Base-by-base conservation (phyloP, 495 filamentous ascomycete genomes). In the Tuber indicum region DNA sequence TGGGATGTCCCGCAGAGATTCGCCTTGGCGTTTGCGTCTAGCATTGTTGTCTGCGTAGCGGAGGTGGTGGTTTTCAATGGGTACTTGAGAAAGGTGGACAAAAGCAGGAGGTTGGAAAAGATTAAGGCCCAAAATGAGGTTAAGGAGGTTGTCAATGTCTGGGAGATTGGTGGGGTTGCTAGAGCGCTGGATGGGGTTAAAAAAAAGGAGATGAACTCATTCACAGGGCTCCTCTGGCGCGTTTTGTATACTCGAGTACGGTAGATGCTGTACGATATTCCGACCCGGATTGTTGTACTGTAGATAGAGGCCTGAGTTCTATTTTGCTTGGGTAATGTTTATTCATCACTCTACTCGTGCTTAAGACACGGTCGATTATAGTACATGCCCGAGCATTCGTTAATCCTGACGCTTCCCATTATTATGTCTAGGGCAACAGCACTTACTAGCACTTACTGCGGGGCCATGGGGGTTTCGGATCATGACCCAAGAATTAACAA, bases 11-110 rank as follows among this genome's bases (percentile, higher is more conserved):
- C 92, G 1, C 86, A 88, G 47, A 84, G 92, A 72, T 83, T 95
- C 66, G 92, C 90, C 23, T 84, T 93, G 32, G 92, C 91, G 49
- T 87, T 95, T 86, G 87, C 87, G 14, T 90, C 91, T 5, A 91
- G 90, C 74, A 83, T 89, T 4, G 77, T 92, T 32, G 93, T 98
- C 39, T 94, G 91, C 5, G 86, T 96, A 70, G 94, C 94, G 7
- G 96, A 99, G 84, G 91, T 96, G 16, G 90, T 91, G 39, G 89
- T 98, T 52, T 98, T 98, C 84, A 90, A 88, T 17, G 93, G 93
- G 10, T 99, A 97, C 85, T 84, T 97, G 66, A 88, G 91, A 85
- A 90, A 94, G 82, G 85, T 97, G 43, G 88, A 90, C 43, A 87
- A 92, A 82, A 93, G 93, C 1, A 91, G 91, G 79, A 87, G 85